Percentiles rank a stretch among this genome's conserved stretches.
Conservation (phyloP, 495 filamentous ascomycete species). For the Jackrogersella multiformis region DNA sequence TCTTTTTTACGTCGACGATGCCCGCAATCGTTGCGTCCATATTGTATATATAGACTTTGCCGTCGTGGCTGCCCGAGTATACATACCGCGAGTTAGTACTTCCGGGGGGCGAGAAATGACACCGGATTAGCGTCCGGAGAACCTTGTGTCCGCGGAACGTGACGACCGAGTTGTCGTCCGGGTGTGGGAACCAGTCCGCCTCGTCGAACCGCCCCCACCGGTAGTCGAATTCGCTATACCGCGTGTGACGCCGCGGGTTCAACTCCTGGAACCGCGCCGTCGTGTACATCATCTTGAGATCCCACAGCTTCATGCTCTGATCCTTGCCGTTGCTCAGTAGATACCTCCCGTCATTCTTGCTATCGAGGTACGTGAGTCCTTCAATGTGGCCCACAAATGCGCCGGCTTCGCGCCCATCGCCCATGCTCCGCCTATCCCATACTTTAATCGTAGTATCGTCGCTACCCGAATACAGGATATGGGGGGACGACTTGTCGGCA, state of each 20-base stretch:
- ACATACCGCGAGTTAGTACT: conserved; percentile 94
- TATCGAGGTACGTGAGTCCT: conserved; percentile 94
- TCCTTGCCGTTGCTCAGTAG: conserved; percentile 95
- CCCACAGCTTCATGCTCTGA: conserved; percentile 98
- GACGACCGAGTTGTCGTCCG: conserved; percentile 89
- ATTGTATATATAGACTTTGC: conserved; percentile 90
- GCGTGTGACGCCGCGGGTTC: conserved; percentile 54
- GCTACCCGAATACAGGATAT: conserved; percentile 95
- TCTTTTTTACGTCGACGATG: conserved; percentile 76
- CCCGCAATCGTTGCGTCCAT: conserved; percentile 88
- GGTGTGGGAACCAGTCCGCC: conserved; percentile 75
- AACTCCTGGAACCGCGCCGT: conserved; percentile 67
- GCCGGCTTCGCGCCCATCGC: conserved; percentile 84
- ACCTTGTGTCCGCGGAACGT: conserved; percentile 92
- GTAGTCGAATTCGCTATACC: conserved; percentile 84
- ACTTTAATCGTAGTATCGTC: conserved; percentile 95
- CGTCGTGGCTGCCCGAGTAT: conserved; percentile 88
- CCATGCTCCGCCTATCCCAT: conserved; percentile 94
- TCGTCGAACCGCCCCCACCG: conserved; percentile 76
- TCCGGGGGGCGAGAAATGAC: conserved; percentile 91
- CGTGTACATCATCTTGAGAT: conserved; percentile 83
- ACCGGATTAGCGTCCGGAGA: conserved; percentile 88
- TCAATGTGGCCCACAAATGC: conserved; percentile 95
- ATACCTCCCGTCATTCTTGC: conserved; percentile 94
- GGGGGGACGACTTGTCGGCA: conserved; percentile 86